Percentiles rank a stretch among this genome's conserved stretches.
Evolutionary conservation across 441 rosid genomes (phyloP).

Genomic region (Corymbia calophylla): DNA sequence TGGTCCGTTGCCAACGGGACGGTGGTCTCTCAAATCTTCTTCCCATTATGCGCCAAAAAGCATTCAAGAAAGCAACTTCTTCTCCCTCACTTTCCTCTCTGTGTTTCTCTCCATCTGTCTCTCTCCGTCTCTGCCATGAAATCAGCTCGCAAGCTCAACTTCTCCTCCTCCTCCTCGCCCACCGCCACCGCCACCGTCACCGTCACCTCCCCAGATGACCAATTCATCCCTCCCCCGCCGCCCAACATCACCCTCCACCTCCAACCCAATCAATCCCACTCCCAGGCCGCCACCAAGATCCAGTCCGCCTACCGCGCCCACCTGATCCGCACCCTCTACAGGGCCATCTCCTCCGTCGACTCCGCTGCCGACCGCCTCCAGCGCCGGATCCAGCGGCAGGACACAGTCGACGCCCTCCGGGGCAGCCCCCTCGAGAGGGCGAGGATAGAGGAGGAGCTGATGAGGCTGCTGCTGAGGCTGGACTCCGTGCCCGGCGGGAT

Average conservation of each 20-base stretch:
- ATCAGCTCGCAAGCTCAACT: slow-evolving; percentile 18
- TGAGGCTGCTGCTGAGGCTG: slow-evolving; percentile 64
- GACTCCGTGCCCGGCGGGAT: slow-evolving; percentile 66
- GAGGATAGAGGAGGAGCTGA: slow-evolving; percentile 66
- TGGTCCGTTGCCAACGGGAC: neutral
- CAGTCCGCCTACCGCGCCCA: slow-evolving; percentile 59
- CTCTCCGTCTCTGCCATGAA: slow-evolving; percentile 14
- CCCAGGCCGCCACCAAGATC: slow-evolving; percentile 47
- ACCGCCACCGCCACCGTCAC: slow-evolving; percentile 22
- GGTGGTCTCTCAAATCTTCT: neutral
- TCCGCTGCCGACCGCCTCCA: slow-evolving; percentile 48
- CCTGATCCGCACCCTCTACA: slow-evolving; percentile 46
- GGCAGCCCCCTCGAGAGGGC: slow-evolving; percentile 51
- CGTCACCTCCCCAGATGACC: slow-evolving; percentile 31
- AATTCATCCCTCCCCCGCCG: slow-evolving; percentile 12
- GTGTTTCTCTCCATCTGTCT: neutral
- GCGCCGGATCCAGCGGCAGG: slow-evolving; percentile 66
- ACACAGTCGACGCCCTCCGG: slow-evolving; percentile 71
- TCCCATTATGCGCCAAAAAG: neutral
- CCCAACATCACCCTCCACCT: slow-evolving; percentile 13
- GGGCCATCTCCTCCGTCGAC: slow-evolving; percentile 33
- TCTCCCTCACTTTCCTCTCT: neutral
- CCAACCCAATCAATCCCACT: slow-evolving; percentile 10
- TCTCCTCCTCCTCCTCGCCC: slow-evolving; percentile 27
- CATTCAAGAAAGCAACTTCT: neutral